phyloP scores from a whole-genome alignment of 805 yeast species.

The Candida pseudofarinosa region DNA sequence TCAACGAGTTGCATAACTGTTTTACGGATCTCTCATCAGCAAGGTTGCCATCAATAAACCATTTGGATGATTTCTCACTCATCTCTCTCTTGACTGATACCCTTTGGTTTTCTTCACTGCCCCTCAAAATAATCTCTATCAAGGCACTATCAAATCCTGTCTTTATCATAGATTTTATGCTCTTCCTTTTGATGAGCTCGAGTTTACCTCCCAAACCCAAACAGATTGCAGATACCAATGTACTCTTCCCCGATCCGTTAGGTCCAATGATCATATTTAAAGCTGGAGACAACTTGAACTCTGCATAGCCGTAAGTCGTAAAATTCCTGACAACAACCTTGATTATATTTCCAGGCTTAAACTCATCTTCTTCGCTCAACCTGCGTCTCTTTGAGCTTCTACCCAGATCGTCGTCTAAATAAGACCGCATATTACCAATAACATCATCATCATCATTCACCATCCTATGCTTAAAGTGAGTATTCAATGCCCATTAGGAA shows the following conservation, averaged over 20 bases:
- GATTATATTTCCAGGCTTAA: constrained; percentile 45
- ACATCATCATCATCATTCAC: neutral
- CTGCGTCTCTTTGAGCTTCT: constrained; percentile 3
- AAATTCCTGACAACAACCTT: constrained; percentile 55
- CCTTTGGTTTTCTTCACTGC: constrained; percentile 26
- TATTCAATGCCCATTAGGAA: neutral
- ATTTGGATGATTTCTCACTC: constrained; percentile 45
- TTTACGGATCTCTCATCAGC: constrained; percentile 45
- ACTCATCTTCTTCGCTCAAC: constrained; percentile 6
- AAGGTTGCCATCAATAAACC: constrained; percentile 44
- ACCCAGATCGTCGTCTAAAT: neutral
- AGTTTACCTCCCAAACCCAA: constrained; percentile 81
- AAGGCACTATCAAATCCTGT: constrained; percentile 48
- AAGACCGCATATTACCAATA: constrained; percentile 7
- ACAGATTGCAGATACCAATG: constrained; percentile 89
- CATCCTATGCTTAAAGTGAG: neutral
- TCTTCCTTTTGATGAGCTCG: constrained; percentile 65
- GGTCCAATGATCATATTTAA: constrained; percentile 94
- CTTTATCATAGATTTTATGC: constrained; percentile 67
- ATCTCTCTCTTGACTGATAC: constrained; percentile 45
- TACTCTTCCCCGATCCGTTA: constrained; percentile 93
- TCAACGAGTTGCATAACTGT: constrained; percentile 42
- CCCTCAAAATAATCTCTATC: constrained; percentile 51
- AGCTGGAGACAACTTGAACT: constrained; percentile 74
- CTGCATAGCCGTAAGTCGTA: constrained; percentile 65